Percentiles rank a stretch among this genome's conserved stretches.
Conservation (phyloP, 2,329 filamentous ascomycete species). For the Coniochaeta hoffmannii region DNA sequence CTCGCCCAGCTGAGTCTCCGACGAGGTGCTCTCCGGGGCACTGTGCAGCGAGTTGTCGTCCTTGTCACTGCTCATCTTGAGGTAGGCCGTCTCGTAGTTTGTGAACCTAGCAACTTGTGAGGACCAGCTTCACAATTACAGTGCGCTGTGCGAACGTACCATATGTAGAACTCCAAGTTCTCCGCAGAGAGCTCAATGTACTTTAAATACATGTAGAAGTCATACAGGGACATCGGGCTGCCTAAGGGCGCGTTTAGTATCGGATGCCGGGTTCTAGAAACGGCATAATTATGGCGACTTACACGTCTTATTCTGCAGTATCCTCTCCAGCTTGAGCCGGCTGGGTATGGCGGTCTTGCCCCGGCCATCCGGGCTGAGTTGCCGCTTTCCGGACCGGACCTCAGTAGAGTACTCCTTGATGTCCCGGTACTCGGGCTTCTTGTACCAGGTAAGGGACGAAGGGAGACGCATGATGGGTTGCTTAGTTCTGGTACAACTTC, state of each 20-base stretch:
- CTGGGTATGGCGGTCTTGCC: constrained; percentile 28
- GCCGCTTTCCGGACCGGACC: constrained; percentile 25
- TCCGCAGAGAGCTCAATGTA: constrained; percentile 40
- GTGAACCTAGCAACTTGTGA: constrained; percentile 35
- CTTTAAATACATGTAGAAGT: constrained; percentile 44
- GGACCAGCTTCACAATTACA: too few species aligned
- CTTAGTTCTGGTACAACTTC: not conserved
- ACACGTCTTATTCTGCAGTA: constrained; percentile 42
- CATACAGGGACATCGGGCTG: constrained; percentile 40
- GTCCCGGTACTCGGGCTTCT: constrained; percentile 40
- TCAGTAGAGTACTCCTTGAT: constrained; percentile 35
- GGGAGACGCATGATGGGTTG: constrained; percentile 16
- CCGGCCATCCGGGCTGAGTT: constrained; percentile 27
- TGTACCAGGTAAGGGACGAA: constrained; percentile 38
- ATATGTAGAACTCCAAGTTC: constrained; percentile 42
- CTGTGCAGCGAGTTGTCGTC: constrained; percentile 17
- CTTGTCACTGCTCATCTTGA: constrained; percentile 16
- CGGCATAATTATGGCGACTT: constrained; percentile 6
- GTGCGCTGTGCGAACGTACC: too few species aligned
- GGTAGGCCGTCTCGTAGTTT: constrained; percentile 30
- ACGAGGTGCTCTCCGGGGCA: constrained; percentile 19
- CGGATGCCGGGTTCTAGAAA: not conserved
- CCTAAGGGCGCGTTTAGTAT: constrained; percentile 18
- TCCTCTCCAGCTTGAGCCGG: constrained; percentile 33
- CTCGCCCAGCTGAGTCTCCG: constrained; percentile 13